Conservation (phyloP, 177 flowering plant species). For the Vitis hybrid region DNA sequence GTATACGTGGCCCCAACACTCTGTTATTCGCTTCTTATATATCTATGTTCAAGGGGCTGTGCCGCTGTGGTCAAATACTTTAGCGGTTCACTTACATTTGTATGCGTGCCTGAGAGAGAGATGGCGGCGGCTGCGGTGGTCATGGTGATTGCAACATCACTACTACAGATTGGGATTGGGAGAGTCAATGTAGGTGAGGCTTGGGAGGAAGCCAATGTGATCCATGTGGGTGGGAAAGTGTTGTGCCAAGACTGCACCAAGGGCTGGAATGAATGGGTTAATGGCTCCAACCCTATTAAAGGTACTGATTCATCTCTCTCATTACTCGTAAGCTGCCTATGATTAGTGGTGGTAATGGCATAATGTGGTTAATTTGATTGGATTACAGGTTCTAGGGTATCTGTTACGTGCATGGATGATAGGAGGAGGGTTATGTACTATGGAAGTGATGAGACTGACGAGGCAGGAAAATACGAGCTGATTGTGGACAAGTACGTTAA, state of each 20-base stretch:
- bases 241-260: constrained; percentile 82
- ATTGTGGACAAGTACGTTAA: constrained; percentile 28
- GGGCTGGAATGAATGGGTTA: constrained; percentile 64
- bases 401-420: constrained; percentile 67
- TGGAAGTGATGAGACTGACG: constrained; percentile 69
- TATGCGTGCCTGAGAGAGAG: constrained; percentile 7
- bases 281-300: constrained; percentile 57
- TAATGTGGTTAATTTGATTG: no score
- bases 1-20: background rate
- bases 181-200: constrained; percentile 20
- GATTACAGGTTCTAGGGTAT: constrained; percentile 56
- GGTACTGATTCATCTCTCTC: constrained; percentile 31
- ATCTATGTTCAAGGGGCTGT: background rate
- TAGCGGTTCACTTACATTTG: no score
- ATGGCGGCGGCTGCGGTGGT: constrained; percentile 9
- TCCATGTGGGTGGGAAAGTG: constrained; percentile 69
- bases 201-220: constrained; percentile 17
- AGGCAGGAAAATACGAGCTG: constrained; percentile 48
- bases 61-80: background rate
- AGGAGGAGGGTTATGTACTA: constrained; percentile 54
- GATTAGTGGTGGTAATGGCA: background rate
- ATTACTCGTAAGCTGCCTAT: background rate
- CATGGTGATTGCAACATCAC: constrained; percentile 19
- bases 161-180: constrained; percentile 14
- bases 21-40: background rate